Base-by-base conservation (phyloP, 2,329 filamentous ascomycete genomes). In the Ascomycota sp. region DNA sequence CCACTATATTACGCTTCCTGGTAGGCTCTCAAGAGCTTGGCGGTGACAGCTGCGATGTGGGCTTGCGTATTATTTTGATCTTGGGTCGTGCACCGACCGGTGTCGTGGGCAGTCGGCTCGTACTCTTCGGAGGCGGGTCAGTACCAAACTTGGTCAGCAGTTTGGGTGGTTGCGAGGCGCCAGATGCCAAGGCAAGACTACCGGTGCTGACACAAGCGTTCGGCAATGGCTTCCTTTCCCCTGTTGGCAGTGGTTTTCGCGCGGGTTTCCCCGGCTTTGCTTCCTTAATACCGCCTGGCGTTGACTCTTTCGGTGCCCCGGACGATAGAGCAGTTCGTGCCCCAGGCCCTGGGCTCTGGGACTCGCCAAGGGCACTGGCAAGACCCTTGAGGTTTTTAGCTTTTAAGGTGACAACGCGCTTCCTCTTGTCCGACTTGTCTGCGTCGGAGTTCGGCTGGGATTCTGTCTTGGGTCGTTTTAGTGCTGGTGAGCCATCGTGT, bases 401-500 rank as follows among this genome's bases (percentile, higher is more conserved):
- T 40, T 44, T 53, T 5, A 59, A 40, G 6, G 51, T 57, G 6
- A 59, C 48, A n/a, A 58, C 50, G 5, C 44, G 45, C 29, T 47
- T 44, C 38, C 47, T 54, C 38, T 49, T 54, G 27, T 38, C 35
- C 8, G 27, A 16, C 10, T 39, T 44, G 16, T 43, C 44, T 27
- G 38, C 38, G 1, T 45, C 42, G 2, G 35, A 32, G 10, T 41
- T 36, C 3, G 41, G 39, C 11, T 42, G 41, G 2, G 44, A 37
- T 28, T 55, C 51, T 6, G 48, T 45, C 43, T 58, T 59, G 5
- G 53, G 49, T 9, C 56, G 49, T 44, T 59, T 59, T 1, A 54
- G 45, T 24, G 47, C 50, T 2, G 56, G 55, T 1, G 46, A 44
- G 4, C 43, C 40, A 24, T 44, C 41, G 28, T 55, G 53, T 5